These are phyloP conservation scores for Barnettozyma sucrosica DNA, from an alignment of 805 yeast species.

Conservation along the genomic window DNA sequence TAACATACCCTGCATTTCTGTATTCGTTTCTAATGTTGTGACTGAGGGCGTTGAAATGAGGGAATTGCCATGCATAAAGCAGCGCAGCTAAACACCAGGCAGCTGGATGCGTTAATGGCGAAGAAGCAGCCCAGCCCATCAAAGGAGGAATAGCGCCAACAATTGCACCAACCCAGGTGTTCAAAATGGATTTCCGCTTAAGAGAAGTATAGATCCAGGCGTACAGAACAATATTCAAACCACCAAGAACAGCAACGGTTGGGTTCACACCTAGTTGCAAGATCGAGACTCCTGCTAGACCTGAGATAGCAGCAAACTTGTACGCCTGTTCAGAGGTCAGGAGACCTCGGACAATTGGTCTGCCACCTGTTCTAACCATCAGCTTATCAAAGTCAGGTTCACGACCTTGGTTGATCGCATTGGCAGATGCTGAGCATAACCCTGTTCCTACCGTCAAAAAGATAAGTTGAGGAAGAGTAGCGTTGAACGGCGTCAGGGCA, in stretches of 20 bases:
- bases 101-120: constrained; percentile 76
- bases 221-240: constrained; percentile 71
- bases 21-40: constrained; percentile 87
- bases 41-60: constrained; percentile 90
- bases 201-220: constrained; percentile 89
- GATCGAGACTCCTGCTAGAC: constrained; percentile 61
- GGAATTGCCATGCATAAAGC: constrained; percentile 97
- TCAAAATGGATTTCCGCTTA: constrained; percentile 76
- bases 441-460: constrained; percentile 81
- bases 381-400: constrained; percentile 84
- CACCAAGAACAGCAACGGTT: constrained; percentile 77
- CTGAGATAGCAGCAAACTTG: constrained; percentile 70
- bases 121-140: constrained; percentile 98
- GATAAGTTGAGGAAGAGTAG: constrained; percentile 62
- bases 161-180: constrained; percentile 98
- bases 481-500: constrained; percentile 82
- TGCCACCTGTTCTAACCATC: constrained; percentile 81
- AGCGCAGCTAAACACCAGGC: constrained; percentile 92
- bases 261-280: constrained; percentile 81
- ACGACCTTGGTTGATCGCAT: constrained; percentile 94
- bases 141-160: constrained; percentile 98
- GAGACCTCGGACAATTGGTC: constrained; percentile 87
- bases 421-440: constrained; percentile 87
- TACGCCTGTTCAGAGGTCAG: constrained; percentile 75
- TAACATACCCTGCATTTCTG: constrained; percentile 90